Base-by-base conservation (phyloP, 164 flowering plant genomes). In the Tinospora cordifolia region DNA sequence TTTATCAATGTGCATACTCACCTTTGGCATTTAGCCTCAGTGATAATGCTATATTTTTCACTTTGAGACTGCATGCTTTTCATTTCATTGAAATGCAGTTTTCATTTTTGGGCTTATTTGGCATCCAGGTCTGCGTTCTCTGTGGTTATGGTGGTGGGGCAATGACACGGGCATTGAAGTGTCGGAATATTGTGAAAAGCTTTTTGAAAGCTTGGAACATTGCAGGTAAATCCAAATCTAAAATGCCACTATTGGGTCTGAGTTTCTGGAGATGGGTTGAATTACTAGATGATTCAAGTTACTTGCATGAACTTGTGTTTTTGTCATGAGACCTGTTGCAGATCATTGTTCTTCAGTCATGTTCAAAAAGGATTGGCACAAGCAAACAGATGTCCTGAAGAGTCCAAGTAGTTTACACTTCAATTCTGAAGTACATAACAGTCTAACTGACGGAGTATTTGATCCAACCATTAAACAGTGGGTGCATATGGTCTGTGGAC, bases 401-500 rank as follows among this genome's bases (percentile, higher is more conserved):
- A 54, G 46, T 62, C 39, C 78, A 39, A 8, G 26, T 36, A 62
- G 71, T 47, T 38, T 63, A 59, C 21, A 62, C 46, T 38, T 65
- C 26, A 65, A 76, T 63, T 67, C 69, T 19, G 70, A 67, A 69
- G 81, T 78, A 15, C 73, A 70, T 24, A 84, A 87, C 62, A 83
- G 82, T 71, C 68, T 87, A 49, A 84, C 81, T 69, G 82, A 78
- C 3, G 86, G 86, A 69, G 70, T 71, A 30, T 69, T 79, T 77
- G 84, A 87, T 80, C 75, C 83, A 15, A 81, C 79, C 70, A 78
- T 81, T 67, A 83, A 75, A 75, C 90, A 87, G 79, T 87, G 90
- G 90, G 84, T 87, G 63, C 90, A 87, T 75, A 81, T 87, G 90
- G 90, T 87, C 63, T 87, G 90, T 82, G 90, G 87, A 40, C 84